These are phyloP conservation scores for Gypsophila paniculata DNA, from an alignment of 179 eudicot species.

Conservation along the genomic window DNA sequence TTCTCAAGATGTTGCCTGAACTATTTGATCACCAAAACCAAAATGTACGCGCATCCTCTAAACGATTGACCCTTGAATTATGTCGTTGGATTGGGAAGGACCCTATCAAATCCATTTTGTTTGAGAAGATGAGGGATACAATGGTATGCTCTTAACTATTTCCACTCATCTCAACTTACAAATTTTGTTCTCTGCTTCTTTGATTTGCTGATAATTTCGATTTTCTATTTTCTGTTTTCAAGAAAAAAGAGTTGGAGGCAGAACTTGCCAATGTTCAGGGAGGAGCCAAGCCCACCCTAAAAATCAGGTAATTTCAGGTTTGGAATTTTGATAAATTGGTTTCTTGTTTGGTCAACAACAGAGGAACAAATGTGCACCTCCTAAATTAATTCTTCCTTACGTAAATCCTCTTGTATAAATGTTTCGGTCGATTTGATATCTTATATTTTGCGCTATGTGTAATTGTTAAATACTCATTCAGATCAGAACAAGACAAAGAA, in stretches of 20 bases:
- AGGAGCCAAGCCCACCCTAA: slow-evolving; percentile 77
- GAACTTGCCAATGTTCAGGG: slow-evolving; percentile 87
- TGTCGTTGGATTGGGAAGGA: slow-evolving; percentile 99
- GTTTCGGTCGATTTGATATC: background rate
- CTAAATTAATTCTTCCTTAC: no score
- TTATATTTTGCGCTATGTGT: background rate
- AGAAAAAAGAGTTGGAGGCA: slow-evolving; percentile 99
- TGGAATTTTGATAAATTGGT: slow-evolving; percentile 4
- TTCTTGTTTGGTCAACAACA: background rate
- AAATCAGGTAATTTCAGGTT: slow-evolving; percentile 56
- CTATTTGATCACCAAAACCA: slow-evolving; percentile 99
- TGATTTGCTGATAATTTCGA: slow-evolving; percentile 11
- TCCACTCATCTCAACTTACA: background rate
- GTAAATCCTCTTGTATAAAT: no score
- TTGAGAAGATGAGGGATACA: slow-evolving; percentile 98
- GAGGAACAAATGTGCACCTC: no score
- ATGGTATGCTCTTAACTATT: slow-evolving; percentile 48
- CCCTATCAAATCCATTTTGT: slow-evolving; percentile 87
- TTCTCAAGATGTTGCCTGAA: slow-evolving; percentile 96
- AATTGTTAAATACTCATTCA: slow-evolving; percentile 18
- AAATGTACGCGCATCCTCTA: slow-evolving; percentile 95
- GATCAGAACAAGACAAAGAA: slow-evolving; percentile 97
- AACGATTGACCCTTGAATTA: slow-evolving; percentile 91
- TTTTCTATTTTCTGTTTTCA: background rate
- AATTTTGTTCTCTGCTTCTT: slow-evolving; percentile 1